Conservation (phyloP, 495 filamentous ascomycete genomes). For the Lichina pygmaea region DNA sequence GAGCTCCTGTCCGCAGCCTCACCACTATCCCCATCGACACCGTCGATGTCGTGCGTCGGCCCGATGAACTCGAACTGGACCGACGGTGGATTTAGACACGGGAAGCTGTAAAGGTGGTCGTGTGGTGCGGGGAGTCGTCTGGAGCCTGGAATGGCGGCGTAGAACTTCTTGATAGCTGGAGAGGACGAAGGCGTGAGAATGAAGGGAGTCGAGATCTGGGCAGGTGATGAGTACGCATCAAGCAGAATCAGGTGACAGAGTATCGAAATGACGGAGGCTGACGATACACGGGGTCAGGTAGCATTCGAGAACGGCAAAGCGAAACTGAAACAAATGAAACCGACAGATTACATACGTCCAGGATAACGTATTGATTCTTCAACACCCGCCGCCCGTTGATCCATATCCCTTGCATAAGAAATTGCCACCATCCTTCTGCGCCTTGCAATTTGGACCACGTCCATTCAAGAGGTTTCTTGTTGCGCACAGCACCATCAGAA, state of each 20-base stretch:
- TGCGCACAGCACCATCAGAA: no score
- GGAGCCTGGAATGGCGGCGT: constrained; percentile 12
- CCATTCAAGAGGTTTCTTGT: constrained; percentile 7
- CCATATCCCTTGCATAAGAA: constrained; percentile 13
- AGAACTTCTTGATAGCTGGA: constrained; percentile 12
- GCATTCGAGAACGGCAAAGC: no score
- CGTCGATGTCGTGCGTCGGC: background rate
- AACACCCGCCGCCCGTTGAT: constrained; percentile 7
- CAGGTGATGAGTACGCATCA: background rate
- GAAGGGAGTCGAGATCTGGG: constrained; percentile 12
- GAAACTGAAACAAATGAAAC: no score
- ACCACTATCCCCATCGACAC: background rate
- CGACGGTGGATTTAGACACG: constrained; percentile 11
- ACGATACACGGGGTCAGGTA: background rate
- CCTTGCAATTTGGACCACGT: constrained; percentile 10
- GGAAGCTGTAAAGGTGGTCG: constrained; percentile 11
- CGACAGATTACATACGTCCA: constrained; percentile 6
- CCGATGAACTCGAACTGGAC: constrained; percentile 10
- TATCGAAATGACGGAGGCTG: background rate
- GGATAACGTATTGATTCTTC: constrained; percentile 11
- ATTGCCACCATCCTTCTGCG: constrained; percentile 14
- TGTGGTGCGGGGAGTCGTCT: constrained; percentile 8
- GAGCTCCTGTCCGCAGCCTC: no score
- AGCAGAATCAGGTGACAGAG: background rate
- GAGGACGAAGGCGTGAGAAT: constrained; percentile 9